These are phyloP conservation scores for Jimgerdemannia lactiflua DNA, from an alignment of 192 early-diverging fungal genomes.

Conservation along the genomic window DNA sequence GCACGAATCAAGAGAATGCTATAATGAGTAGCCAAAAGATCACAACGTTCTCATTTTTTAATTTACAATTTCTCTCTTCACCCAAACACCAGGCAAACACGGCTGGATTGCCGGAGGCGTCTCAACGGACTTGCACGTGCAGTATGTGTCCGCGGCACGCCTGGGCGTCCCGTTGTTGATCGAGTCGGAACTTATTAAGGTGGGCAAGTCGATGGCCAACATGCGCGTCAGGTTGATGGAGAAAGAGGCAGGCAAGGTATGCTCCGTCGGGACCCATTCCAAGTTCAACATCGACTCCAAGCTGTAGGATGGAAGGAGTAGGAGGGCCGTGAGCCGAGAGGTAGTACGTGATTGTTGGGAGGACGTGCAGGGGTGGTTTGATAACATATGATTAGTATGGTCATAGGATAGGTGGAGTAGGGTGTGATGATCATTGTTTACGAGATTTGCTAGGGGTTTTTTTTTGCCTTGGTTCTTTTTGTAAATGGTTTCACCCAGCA, in stretches of 20 bases:
- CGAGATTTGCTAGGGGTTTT: too few species aligned
- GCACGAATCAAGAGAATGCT: background rate
- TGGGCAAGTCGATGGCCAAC: slow-evolving; percentile 30
- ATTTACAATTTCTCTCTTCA: background rate
- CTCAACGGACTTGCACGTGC: slow-evolving; percentile 36
- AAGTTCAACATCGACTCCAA: slow-evolving; percentile 38
- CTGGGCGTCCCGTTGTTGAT: slow-evolving; percentile 23
- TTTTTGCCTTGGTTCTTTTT: too few species aligned
- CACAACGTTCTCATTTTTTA: background rate
- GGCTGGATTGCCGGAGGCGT: slow-evolving; percentile 24
- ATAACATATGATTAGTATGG: too few species aligned
- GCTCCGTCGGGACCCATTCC: slow-evolving; percentile 27
- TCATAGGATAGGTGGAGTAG: too few species aligned
- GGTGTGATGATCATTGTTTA: too few species aligned
- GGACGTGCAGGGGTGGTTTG: too few species aligned
- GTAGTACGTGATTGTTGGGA: too few species aligned
- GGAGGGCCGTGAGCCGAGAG: too few species aligned
- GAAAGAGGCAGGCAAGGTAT: slow-evolving; percentile 19
- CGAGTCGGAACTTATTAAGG: slow-evolving; percentile 28
- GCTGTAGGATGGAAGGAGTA: background rate
- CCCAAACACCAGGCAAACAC: slow-evolving; percentile 20
- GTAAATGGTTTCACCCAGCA: too few species aligned
- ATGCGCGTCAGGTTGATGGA: slow-evolving; percentile 22
- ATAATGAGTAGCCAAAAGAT: background rate
- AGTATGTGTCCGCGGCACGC: slow-evolving; percentile 29